These are phyloP conservation scores for Diaporthe sp. DNA, from an alignment of 2,329 filamentous ascomycete species.

Conservation along the genomic window DNA sequence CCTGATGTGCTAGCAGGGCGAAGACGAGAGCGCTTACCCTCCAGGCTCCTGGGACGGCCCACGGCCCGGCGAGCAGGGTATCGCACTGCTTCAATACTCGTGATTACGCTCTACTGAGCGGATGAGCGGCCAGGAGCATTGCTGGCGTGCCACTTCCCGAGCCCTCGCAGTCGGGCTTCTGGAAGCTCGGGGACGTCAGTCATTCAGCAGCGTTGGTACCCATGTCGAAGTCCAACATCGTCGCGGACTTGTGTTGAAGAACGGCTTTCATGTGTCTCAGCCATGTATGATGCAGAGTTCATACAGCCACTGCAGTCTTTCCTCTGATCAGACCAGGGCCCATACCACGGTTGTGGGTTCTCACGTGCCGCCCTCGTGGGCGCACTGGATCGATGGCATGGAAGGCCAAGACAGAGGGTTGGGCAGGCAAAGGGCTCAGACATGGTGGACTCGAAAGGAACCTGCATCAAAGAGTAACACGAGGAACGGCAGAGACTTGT, in stretches of 20 bases:
- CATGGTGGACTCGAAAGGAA: conserved; percentile 29
- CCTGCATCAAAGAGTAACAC: conserved; percentile 31
- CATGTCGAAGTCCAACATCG: not conserved
- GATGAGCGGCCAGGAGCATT: conserved; percentile 25
- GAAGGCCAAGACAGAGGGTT: not conserved
- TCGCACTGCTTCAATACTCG: not conserved
- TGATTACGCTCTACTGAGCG: not conserved
- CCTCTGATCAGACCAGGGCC: not conserved
- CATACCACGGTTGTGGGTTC: not conserved
- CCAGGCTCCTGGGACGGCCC: not conserved
- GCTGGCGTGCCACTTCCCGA: conserved; percentile 12
- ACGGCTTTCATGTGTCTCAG: conserved; percentile 29
- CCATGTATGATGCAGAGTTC: conserved; percentile 6
- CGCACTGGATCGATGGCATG: conserved; percentile 26
- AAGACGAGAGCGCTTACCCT: not conserved
- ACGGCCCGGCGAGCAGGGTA: not conserved
- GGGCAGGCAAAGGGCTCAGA: conserved; percentile 27
- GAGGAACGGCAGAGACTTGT: conserved; percentile 29
- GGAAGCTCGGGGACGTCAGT: not conserved
- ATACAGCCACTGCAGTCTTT: not conserved
- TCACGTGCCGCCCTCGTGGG: conserved; percentile 30
- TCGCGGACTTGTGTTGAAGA: not conserved
- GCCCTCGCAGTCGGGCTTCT: conserved; percentile 11
- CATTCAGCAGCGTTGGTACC: not conserved
- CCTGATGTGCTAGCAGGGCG: not conserved